A percentile compares a stretch with the other conserved stretches of the same genome.
phyloP scores from a whole-genome alignment of 139 green algal genomes.

The Chlamydomonas sp. region DNA sequence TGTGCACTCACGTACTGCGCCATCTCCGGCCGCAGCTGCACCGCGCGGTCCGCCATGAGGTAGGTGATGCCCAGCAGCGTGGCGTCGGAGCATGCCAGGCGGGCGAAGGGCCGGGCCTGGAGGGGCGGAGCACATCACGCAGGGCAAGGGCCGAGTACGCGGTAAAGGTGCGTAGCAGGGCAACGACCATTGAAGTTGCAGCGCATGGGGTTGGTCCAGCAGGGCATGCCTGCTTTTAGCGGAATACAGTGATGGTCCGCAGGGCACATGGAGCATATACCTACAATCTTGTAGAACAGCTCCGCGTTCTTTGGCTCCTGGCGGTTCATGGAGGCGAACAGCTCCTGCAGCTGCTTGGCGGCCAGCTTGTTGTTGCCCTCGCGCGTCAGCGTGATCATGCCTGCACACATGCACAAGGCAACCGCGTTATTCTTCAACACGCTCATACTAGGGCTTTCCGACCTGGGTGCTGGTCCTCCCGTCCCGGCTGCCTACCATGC shows the following conservation, averaged over 20 bases:
- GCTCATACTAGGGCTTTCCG: no score
- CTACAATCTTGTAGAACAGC: conserved; percentile 52
- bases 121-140: not conserved
- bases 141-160: no score
- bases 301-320: conserved; percentile 70
- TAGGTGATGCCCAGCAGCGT: conserved; percentile 49
- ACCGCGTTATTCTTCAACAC: no score
- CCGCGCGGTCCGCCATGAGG: conserved; percentile 55
- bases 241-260: no score
- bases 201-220: no score
- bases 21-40: conserved; percentile 59
- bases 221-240: no score
- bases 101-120: conserved; percentile 55
- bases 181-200: not conserved
- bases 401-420: not conserved
- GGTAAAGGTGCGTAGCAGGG: not conserved
- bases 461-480: no score
- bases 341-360: conserved; percentile 55
- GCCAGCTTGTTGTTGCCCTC: conserved; percentile 61
- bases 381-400: conserved; percentile 36
- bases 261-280: not conserved
- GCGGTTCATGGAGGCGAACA: conserved; percentile 50
- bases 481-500: no score
- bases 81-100: conserved; percentile 56
- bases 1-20: conserved; percentile 45